phyloP scores from a whole-genome alignment of 768 basidiomycete genomes.

The Phaeolepiota aurea region DNA sequence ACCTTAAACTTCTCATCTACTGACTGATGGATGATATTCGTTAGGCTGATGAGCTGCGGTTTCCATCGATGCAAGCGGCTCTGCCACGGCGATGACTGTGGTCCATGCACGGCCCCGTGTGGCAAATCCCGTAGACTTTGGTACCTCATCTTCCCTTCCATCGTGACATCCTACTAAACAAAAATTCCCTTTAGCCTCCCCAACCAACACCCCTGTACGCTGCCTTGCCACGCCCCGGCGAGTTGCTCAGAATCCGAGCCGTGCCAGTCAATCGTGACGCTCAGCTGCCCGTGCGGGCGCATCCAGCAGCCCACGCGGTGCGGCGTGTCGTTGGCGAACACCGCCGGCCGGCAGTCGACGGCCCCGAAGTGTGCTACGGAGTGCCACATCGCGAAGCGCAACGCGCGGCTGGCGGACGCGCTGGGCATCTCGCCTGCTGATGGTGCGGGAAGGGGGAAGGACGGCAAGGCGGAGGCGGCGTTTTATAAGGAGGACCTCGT shows the following conservation, averaged over 20 bases:
- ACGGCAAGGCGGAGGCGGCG: slow-evolving; percentile 28
- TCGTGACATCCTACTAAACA: no score
- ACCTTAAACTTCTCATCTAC: not conserved
- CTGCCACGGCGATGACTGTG: slow-evolving; percentile 83
- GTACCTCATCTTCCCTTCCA: slow-evolving; percentile 26
- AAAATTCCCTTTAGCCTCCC: slow-evolving; percentile 54
- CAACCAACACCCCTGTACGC: slow-evolving; percentile 65
- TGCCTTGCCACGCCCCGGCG: slow-evolving; percentile 83
- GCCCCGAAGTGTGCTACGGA: slow-evolving; percentile 69
- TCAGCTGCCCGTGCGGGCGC: slow-evolving; percentile 80
- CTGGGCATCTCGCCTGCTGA: slow-evolving; percentile 59
- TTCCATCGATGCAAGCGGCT: slow-evolving; percentile 79
- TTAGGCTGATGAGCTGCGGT: slow-evolving; percentile 74
- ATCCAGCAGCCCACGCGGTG: slow-evolving; percentile 69
- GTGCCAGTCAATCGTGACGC: slow-evolving; percentile 57
- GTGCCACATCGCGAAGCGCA: slow-evolving; percentile 79
- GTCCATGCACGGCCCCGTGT: slow-evolving; percentile 66
- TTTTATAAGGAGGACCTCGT: slow-evolving; percentile 59
- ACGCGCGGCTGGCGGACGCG: slow-evolving; percentile 84
- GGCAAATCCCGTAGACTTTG: slow-evolving; percentile 84
- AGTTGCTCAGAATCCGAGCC: slow-evolving; percentile 74
- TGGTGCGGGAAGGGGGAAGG: no score
- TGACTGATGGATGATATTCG: not conserved
- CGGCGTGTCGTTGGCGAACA: slow-evolving; percentile 44
- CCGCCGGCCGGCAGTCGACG: slow-evolving; percentile 27